These are phyloP conservation scores for Clathrus columnatus DNA, from an alignment of 768 basidiomycete species.

Conservation along the genomic window DNA sequence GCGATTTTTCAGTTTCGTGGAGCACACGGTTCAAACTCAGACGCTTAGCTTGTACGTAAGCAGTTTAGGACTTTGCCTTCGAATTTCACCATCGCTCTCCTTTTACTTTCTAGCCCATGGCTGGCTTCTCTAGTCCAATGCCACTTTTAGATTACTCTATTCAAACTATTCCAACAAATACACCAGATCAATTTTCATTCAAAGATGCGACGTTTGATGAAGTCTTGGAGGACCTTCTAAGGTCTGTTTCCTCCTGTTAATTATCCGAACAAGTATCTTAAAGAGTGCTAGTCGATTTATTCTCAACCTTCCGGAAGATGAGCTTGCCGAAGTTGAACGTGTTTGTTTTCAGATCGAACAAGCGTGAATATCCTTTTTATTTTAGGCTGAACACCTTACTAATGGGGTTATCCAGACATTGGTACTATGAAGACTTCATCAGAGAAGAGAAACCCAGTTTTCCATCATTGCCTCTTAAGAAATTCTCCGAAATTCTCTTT, in stretches of 20 bases:
- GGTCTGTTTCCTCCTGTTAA: slow-evolving; percentile 35
- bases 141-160: neutral
- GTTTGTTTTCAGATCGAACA: slow-evolving; percentile 99
- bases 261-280: slow-evolving; percentile 12
- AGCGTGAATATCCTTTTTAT: slow-evolving; percentile 55
- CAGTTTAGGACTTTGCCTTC: neutral
- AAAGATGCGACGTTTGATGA: slow-evolving; percentile 74
- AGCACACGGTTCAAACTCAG: neutral
- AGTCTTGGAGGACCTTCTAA: slow-evolving; percentile 85
- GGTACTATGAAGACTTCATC: slow-evolving; percentile 99
- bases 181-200: slow-evolving; percentile 41
- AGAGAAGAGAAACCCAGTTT: slow-evolving; percentile 84
- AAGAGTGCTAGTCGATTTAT: slow-evolving; percentile 99
- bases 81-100: neutral
- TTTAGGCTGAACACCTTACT: slow-evolving; percentile 11
- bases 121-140: neutral
- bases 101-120: slow-evolving; percentile 5
- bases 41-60: neutral
- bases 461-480: slow-evolving; percentile 82
- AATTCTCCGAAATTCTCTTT: slow-evolving; percentile 89
- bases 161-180: slow-evolving; percentile 20
- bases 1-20: too few species aligned
- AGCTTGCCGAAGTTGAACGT: slow-evolving; percentile 83
- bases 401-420: slow-evolving; percentile 54
- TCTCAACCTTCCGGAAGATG: slow-evolving; percentile 89